Conservation (phyloP, 1,284 basidiomycete species). For the Puccinia sorghi region DNA sequence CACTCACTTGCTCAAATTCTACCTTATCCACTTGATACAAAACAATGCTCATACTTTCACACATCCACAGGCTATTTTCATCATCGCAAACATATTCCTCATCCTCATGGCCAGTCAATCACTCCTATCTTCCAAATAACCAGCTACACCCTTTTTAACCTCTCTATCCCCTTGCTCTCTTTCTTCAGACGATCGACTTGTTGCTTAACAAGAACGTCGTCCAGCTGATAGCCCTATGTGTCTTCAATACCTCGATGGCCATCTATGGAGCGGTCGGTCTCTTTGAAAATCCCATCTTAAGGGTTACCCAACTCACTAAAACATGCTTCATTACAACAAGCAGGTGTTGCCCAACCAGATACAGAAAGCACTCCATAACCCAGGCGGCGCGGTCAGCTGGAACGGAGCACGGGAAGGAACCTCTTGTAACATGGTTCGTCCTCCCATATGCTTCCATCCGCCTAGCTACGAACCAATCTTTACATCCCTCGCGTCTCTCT, state of each 20-base stretch:
- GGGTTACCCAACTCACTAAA: not conserved
- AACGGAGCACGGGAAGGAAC: slow-evolving; percentile 37
- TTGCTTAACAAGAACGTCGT: slow-evolving; percentile 47
- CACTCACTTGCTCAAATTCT: no score
- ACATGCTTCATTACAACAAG: not conserved
- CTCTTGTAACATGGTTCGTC: slow-evolving; percentile 40
- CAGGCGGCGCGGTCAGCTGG: slow-evolving; percentile 35
- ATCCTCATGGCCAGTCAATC: slow-evolving; percentile 39
- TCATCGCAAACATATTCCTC: slow-evolving; percentile 39
- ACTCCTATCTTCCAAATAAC: not conserved
- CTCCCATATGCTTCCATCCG: not conserved
- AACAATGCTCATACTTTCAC: no score
- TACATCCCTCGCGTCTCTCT: not conserved
- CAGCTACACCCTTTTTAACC: no score
- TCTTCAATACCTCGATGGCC: slow-evolving; percentile 41
- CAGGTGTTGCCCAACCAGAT: slow-evolving; percentile 41
- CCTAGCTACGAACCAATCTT: not conserved
- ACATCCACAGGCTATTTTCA: slow-evolving; percentile 35
- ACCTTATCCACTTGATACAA: no score
- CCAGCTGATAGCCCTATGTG: slow-evolving; percentile 43
- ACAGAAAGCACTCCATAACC: slow-evolving; percentile 28
- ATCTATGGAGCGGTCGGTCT: slow-evolving; percentile 45
- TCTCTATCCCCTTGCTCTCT: not conserved
- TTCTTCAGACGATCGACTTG: slow-evolving; percentile 35
- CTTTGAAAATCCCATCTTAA: no score